These are phyloP conservation scores for Smittium culicis DNA, from an alignment of 371 early-diverging fungal genomes.

Conservation along the genomic window DNA sequence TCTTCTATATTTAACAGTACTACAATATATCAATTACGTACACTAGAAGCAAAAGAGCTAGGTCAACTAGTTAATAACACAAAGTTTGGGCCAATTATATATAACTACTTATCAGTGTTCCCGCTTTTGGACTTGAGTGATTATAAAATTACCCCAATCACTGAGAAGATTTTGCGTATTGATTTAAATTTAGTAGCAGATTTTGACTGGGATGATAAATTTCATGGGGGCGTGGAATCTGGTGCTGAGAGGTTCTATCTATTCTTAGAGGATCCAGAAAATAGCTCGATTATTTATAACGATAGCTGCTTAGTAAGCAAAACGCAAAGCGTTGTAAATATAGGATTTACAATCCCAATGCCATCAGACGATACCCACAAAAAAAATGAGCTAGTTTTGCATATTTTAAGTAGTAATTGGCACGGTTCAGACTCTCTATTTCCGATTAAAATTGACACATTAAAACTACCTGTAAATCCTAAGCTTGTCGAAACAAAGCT, in stretches of 20 bases:
- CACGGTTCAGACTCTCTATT: neutral
- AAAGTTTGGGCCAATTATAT: constrained; percentile 60
- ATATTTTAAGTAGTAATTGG: neutral
- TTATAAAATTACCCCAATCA: constrained; percentile 67
- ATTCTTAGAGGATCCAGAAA: constrained; percentile 75
- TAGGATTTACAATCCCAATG: constrained; percentile 57
- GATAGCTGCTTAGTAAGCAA: constrained; percentile 42
- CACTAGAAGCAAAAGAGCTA: constrained; percentile 68
- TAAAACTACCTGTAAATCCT: neutral
- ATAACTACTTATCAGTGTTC: constrained; percentile 63
- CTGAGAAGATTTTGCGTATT: constrained; percentile 73
- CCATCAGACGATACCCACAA: constrained; percentile 58
- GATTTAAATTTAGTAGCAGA: constrained; percentile 62
- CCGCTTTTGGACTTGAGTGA: constrained; percentile 68
- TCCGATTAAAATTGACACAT: neutral
- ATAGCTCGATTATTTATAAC: constrained; percentile 48
- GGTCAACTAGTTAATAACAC: constrained; percentile 71
- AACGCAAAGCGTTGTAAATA: constrained; percentile 26
- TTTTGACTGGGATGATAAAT: constrained; percentile 82
- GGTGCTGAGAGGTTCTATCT: constrained; percentile 84
- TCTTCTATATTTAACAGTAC: neutral
- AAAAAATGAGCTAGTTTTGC: neutral
- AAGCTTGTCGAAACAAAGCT: constrained; percentile 64
- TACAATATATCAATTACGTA: constrained; percentile 54
- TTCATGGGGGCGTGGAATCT: constrained; percentile 45